Percentiles rank a stretch among this genome's conserved stretches.
These are phyloP conservation scores for Botrytis paeoniae DNA, from an alignment of 2,329 filamentous ascomycete species.

Conservation along the genomic window DNA sequence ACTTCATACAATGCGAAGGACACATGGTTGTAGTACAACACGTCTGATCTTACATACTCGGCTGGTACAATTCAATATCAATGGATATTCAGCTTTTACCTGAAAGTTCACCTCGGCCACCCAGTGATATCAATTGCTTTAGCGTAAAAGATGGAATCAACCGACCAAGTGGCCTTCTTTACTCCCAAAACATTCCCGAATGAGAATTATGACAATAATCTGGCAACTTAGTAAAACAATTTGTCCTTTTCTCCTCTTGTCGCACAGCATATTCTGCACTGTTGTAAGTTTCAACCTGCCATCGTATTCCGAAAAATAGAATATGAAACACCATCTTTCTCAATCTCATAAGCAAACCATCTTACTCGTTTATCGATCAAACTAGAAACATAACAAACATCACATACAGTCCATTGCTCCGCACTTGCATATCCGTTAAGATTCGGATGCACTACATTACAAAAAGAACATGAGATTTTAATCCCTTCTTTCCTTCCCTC, in stretches of 20 bases:
- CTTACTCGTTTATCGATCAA: neutral
- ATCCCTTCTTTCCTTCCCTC: neutral
- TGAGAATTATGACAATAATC: neutral
- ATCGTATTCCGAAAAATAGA: neutral
- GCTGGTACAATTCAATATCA: neutral
- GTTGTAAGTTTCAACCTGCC: neutral
- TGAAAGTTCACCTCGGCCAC: neutral
- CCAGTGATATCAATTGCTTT: conserved; percentile 14
- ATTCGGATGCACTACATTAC: neutral
- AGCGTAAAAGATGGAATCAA: conserved; percentile 1
- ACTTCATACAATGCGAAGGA: neutral
- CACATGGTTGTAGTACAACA: conserved; percentile 5
- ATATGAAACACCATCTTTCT: conserved; percentile 1
- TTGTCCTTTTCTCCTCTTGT: neutral
- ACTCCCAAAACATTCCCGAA: neutral
- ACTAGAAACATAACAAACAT: neutral
- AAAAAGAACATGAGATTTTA: neutral
- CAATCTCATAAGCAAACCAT: conserved; percentile 1
- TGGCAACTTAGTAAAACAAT: neutral
- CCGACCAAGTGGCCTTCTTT: conserved; percentile 10
- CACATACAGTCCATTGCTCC: neutral
- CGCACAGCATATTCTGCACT: neutral
- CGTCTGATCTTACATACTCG: conserved; percentile 11
- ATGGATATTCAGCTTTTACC: conserved; percentile 13
- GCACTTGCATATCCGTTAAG: conserved; percentile 9